Conservation (phyloP, 441 rosid genomes). For the Manihot esculenta region DNA sequence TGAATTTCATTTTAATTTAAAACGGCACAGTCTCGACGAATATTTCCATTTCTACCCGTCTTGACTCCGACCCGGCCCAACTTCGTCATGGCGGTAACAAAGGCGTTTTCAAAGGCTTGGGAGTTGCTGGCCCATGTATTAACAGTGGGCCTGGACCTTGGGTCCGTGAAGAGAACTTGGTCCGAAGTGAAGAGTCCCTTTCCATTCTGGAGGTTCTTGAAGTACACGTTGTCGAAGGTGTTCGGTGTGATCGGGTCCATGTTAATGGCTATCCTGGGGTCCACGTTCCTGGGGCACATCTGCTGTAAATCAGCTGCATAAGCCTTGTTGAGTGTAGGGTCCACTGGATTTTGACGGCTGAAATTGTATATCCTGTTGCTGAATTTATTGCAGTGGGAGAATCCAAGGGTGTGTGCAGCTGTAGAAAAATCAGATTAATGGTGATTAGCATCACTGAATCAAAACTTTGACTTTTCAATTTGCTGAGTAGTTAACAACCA, state of each 20-base stretch:
- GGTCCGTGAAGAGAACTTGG: constrained; percentile 64
- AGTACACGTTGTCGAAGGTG: constrained; percentile 67
- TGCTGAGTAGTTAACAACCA: too few relatives aligned
- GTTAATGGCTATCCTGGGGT: constrained; percentile 74
- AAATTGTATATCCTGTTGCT: constrained; percentile 63
- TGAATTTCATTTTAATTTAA: constrained; percentile 36
- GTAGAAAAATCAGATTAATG: constrained; percentile 7
- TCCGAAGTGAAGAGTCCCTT: constrained; percentile 84
- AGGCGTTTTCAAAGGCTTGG: constrained; percentile 53
- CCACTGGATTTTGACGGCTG: constrained; percentile 48
- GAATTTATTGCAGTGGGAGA: constrained; percentile 71
- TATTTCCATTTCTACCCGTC: constrained; percentile 58
- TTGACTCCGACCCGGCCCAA: constrained; percentile 80
- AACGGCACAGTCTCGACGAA: constrained; percentile 63
- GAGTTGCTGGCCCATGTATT: constrained; percentile 59
- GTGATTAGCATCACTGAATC: too few relatives aligned
- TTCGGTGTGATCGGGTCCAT: constrained; percentile 80
- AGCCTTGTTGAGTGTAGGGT: constrained; percentile 56
- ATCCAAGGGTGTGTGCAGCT: constrained; percentile 90
- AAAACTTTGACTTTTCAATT: too few relatives aligned
- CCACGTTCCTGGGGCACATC: constrained; percentile 67
- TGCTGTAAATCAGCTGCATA: constrained; percentile 54
- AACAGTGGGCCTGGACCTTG: constrained; percentile 60
- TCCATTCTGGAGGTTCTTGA: constrained; percentile 65
- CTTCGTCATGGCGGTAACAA: constrained; percentile 60